Conservation (phyloP, 345 rosid genomes). For the thale cress (Arabidopsis thaliana) region TAIR10.1 NC_003070.9:22738001-22738500, state of each 20-base stretch:
- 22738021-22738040: neutral
- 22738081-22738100: too few species aligned
- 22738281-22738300: neutral
- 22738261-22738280: neutral
- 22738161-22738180: too few species aligned
- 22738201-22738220: too few species aligned
- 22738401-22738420: constrained; percentile 5
- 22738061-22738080: neutral
- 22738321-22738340: neutral
- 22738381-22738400: neutral
- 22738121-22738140: too few species aligned
- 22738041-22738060: neutral
- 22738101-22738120: too few species aligned
- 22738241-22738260: neutral
- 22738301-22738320: constrained; percentile 10
- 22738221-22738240: neutral
- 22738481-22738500: neutral
- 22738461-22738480: neutral
- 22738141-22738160: too few species aligned
- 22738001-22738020: neutral
- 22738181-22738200: too few species aligned
- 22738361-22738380: neutral
- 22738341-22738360: constrained; percentile 18
- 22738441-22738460: neutral
- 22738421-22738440: neutral